These are phyloP conservation scores for Omphalea diandra DNA, from an alignment of 441 rosid species.

Conservation along the genomic window DNA sequence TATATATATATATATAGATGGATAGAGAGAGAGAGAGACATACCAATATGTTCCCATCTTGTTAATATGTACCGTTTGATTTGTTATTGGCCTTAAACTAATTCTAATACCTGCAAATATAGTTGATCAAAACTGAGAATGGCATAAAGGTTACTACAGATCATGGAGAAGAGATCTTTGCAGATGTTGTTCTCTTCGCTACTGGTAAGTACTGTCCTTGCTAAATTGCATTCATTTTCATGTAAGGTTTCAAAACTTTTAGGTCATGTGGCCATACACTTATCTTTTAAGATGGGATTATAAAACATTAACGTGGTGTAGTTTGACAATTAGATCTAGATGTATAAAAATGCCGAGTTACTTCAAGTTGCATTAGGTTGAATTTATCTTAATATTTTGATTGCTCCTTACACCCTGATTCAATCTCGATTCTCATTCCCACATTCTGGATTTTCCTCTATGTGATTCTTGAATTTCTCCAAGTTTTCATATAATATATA, in stretches of 20 bases:
- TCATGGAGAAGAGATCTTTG: slow-evolving; percentile 81
- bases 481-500: not conserved
- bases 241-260: too few species aligned
- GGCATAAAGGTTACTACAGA: slow-evolving; percentile 83
- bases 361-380: not conserved
- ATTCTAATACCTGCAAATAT: slow-evolving; percentile 31
- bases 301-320: not conserved
- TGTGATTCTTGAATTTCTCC: not conserved
- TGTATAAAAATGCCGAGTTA: too few species aligned
- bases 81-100: slow-evolving; percentile 20
- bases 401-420: not conserved
- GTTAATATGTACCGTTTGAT: not conserved
- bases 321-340: not conserved
- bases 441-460: too few species aligned
- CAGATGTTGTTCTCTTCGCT: slow-evolving; percentile 97
- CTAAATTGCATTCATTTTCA: not conserved
- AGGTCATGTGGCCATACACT: not conserved
- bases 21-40: too few species aligned
- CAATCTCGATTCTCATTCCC: not conserved
- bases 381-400: too few species aligned
- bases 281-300: not conserved
- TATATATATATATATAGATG: too few species aligned
- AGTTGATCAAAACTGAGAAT: slow-evolving; percentile 76
- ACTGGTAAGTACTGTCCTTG: slow-evolving; percentile 79
- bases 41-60: slow-evolving; percentile 9